Conservation (phyloP, 2,329 filamentous ascomycete species). For the Talaromyces marneffei region DNA sequence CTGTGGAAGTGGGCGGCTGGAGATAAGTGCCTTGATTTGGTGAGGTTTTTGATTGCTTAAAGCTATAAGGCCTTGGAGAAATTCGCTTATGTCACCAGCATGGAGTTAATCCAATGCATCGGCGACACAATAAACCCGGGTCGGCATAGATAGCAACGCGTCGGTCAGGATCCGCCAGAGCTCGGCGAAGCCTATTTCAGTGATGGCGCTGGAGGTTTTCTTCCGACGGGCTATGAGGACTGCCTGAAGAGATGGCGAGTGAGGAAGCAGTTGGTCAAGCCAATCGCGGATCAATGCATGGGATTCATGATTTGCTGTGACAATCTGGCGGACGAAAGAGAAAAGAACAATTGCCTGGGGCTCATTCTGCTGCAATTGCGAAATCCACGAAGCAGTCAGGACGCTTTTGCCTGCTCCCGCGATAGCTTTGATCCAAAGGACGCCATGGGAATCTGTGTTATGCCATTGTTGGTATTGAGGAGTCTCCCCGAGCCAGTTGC, state of each 20-base stretch:
- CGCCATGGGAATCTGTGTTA: background rate
- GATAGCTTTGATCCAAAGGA: constrained; percentile 18
- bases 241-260: constrained; percentile 22
- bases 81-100: background rate
- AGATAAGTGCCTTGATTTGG: background rate
- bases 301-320: constrained; percentile 14
- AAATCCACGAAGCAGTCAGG: constrained; percentile 14
- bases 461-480: constrained; percentile 12
- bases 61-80: background rate
- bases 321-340: constrained; percentile 18
- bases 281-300: constrained; percentile 14
- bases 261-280: constrained; percentile 4
- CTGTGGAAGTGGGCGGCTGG: background rate
- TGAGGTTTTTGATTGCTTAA: background rate
- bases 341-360: constrained; percentile 7
- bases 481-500: constrained; percentile 7
- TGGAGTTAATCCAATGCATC: constrained; percentile 7
- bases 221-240: background rate
- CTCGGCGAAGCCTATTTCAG: constrained; percentile 8
- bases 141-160: background rate
- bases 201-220: background rate
- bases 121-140: background rate
- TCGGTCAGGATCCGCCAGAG: constrained; percentile 6
- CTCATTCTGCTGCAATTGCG: background rate
- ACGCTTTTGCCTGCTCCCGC: constrained; percentile 18